These are phyloP conservation scores for Claviceps capensis DNA, from an alignment of 2,329 filamentous ascomycete species.

Conservation along the genomic window DNA sequence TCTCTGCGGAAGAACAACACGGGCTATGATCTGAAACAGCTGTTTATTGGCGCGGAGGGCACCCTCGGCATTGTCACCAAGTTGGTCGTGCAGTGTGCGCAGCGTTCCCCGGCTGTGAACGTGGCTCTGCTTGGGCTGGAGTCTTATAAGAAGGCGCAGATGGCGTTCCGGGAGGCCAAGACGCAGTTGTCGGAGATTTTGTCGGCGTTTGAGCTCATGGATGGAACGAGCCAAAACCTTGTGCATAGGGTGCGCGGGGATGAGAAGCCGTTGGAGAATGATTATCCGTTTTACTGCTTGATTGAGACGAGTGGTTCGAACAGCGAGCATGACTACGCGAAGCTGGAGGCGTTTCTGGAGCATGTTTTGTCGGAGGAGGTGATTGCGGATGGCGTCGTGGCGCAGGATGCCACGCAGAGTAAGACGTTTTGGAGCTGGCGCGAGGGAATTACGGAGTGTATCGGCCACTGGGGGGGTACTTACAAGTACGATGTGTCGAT, in stretches of 20 bases:
- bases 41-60: slow-evolving; percentile 91
- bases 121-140: slow-evolving; percentile 89
- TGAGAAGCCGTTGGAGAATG: slow-evolving; percentile 68
- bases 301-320: slow-evolving; percentile 95
- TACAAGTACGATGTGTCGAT: slow-evolving; percentile 99
- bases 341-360: slow-evolving; percentile 82
- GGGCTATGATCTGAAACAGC: slow-evolving; percentile 90
- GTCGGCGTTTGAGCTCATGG: slow-evolving; percentile 97
- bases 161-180: slow-evolving; percentile 81
- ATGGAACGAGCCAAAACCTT: slow-evolving; percentile 65
- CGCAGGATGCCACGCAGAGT: slow-evolving; percentile 85
- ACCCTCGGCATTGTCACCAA: slow-evolving; percentile 91
- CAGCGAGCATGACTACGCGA: slow-evolving; percentile 81
- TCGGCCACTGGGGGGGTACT: slow-evolving; percentile 83
- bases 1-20: slow-evolving; percentile 96
- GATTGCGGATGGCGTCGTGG: slow-evolving; percentile 78
- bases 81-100: slow-evolving; percentile 78
- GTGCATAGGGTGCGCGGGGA: slow-evolving; percentile 64
- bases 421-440: slow-evolving; percentile 80
- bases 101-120: slow-evolving; percentile 75
- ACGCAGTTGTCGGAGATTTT: slow-evolving; percentile 84
- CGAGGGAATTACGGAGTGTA: slow-evolving; percentile 80
- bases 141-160: slow-evolving; percentile 78
- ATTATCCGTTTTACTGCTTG: slow-evolving; percentile 89
- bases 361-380: slow-evolving; percentile 81